Base-by-base conservation (phyloP, 768 basidiomycete species). In the Strobilomyces echinocephalus region DNA sequence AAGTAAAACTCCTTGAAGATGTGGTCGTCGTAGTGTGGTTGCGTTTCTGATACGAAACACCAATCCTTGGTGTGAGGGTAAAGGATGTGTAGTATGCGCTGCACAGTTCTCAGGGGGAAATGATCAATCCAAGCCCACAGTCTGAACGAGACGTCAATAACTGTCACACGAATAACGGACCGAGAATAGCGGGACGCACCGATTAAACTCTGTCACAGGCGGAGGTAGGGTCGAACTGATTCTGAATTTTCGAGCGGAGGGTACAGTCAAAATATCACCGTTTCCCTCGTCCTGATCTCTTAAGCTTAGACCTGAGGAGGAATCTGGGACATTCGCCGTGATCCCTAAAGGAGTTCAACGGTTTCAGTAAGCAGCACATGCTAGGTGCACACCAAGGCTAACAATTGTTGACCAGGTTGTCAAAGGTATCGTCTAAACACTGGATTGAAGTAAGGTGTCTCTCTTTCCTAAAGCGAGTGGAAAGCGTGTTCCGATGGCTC, bases 1-100 rank as follows among this genome's bases (percentile, higher is more conserved):
- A 81, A 82, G 49, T 74, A 67, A 55, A 76, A 79, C 53, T 76
- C 71, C 50, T 70, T 73, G 54, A 79, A 77, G 30, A 79, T 69
- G 4, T 71, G 62, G 31, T 67, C 60, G 50, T 81, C 76, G 8
- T 60, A 59, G 51, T 74, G 72, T 33, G 60, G 53, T 43, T 67
- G 63, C 16, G 50, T 55, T 50, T 72, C 67, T 39, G 69, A 62
- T 15, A 70, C 64, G 58, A 82, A 81, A 16, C 62, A 61, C 76
- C 79, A 81, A 21, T 69, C 62, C 12, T 56, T 61, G 28, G 73
- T 75, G 34, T 72, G 64, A 18, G 80, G 77, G 55, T 72, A 73
- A 42, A 76, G 52, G 12, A 77, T 66, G 54, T 81, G 80, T 26
- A 80, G 53, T 33, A 73, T 67, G 10, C 74, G 71, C 41, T 69